Evolutionary conservation across 2,329 filamentous ascomycete genomes (phyloP).

Genomic region (Botrytis hyacinthi): DNA sequence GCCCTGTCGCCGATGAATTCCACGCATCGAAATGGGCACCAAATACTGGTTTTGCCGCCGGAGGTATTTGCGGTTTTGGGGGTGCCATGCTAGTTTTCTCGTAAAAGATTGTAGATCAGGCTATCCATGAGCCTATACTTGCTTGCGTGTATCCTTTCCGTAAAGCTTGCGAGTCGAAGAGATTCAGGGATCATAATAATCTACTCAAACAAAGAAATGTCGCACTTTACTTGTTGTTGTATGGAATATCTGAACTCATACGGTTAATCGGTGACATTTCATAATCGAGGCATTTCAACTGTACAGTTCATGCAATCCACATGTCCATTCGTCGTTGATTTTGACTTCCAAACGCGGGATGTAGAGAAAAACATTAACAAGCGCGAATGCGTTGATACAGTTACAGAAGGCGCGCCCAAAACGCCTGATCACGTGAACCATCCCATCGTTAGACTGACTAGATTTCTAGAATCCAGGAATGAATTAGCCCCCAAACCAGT

Average conservation of each 20-base stretch:
- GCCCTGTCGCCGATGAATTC: conserved; percentile 73
- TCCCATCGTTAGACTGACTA: background rate
- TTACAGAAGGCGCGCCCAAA: conserved; percentile 17
- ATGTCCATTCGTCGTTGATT: background rate
- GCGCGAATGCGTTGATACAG: conserved; percentile 14
- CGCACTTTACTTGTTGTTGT: background rate
- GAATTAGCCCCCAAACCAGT: background rate
- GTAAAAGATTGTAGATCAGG: conserved; percentile 10
- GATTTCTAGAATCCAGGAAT: background rate
- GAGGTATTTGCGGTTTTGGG: conserved; percentile 29
- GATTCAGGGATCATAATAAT: background rate
- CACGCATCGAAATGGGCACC: conserved; percentile 60
- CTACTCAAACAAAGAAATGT: conserved; percentile 5
- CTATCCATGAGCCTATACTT: background rate
- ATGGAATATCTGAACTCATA: background rate
- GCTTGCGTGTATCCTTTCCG: background rate
- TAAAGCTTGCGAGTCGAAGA: conserved; percentile 1
- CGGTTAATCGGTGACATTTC: background rate
- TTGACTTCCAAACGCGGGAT: background rate
- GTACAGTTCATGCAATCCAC: background rate
- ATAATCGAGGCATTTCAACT: background rate
- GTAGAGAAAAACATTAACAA: background rate
- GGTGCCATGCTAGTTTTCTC: conserved; percentile 26
- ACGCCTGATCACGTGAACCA: conserved; percentile 19
- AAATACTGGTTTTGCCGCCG: conserved; percentile 41